Base-by-base conservation (phyloP, 2,329 filamentous ascomycete species). In the Dendrostoma leiphaemia region DNA sequence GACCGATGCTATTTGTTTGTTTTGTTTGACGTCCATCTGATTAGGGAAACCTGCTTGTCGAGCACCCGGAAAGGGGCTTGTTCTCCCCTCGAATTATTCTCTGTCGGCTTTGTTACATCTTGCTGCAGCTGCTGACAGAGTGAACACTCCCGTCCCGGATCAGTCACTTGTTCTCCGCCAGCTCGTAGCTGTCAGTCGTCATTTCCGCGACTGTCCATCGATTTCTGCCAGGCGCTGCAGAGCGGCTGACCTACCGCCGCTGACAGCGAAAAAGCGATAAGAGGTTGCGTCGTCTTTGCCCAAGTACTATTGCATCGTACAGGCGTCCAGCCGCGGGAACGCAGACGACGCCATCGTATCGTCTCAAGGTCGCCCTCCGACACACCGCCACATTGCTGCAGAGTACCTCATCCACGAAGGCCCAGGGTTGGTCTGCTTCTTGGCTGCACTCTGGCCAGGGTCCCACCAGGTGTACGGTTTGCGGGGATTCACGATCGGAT, bases 381-480 rank as follows among this genome's bases (percentile, higher is more conserved):
- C 58, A 59, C 59, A 61, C 59, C 59, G 59, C 59, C 57, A 60
- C 34, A 32, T 54, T 57, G 26, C 41, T 49, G 45, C 51, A 51
- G 48, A 54, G 53, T 53, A 54, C 46, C 57, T 46, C 46, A 48
- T 32, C 56, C 40, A 37, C 32, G 17, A 45, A 32, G 13, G 17
- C 46, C 23, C 37, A 31, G 43, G 19, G 23, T 45, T 26, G 40
- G 13, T 29, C 17, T 35, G 46, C 12, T 32, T 19, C 41, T 31
- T 44, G 23, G n/a, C 37, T 13, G 35, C 37, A 50, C 37, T 34
- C 52, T 21, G 41, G 28, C 35, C 29, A 51, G 52, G 46, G 46
- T 44, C 29, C 34, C 35, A 35, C 38, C 38, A 41, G 38, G 23
- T 41, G 24, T 21, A 40, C 37, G 37, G 24, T 40, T 19, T 40